Evolutionary conservation across 2,329 filamentous ascomycete species (phyloP).

Genomic region (Bipolaris oryzae): DNA sequence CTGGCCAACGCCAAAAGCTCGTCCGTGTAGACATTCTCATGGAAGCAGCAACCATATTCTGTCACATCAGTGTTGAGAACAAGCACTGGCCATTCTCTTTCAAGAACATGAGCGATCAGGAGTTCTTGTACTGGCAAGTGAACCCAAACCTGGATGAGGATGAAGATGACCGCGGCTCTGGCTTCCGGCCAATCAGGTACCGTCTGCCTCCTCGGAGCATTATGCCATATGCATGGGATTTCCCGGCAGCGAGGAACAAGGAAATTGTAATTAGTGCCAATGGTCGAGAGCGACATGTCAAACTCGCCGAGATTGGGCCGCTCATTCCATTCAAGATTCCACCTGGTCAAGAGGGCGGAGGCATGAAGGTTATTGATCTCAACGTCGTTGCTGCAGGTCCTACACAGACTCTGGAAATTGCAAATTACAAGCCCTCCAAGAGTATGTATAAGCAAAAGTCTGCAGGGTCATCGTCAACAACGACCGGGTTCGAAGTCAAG

Average conservation of each 20-base stretch:
- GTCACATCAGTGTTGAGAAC: slow-evolving; percentile 86
- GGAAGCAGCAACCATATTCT: slow-evolving; percentile 91
- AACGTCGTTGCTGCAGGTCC: slow-evolving; percentile 95
- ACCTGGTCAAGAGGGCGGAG: slow-evolving; percentile 63
- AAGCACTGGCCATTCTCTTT: slow-evolving; percentile 99
- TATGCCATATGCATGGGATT: slow-evolving; percentile 99
- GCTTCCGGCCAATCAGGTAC: slow-evolving; percentile 92
- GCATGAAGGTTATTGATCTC: slow-evolving; percentile 91
- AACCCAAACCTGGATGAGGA: slow-evolving; percentile 93
- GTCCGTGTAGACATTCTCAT: slow-evolving; percentile 87
- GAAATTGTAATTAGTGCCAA: slow-evolving; percentile 83
- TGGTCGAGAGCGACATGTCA: slow-evolving; percentile 86
- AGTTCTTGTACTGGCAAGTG: slow-evolving; percentile 95
- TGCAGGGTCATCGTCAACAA: slow-evolving; percentile 62
- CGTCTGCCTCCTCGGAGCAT: slow-evolving; percentile 91
- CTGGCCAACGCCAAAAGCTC: slow-evolving; percentile 85
- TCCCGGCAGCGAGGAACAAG: slow-evolving; percentile 94
- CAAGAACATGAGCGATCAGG: slow-evolving; percentile 95
- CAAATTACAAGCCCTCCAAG: slow-evolving; percentile 90
- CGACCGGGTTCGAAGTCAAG: slow-evolving; percentile 89
- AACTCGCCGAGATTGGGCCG: slow-evolving; percentile 94
- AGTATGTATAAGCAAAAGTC: slow-evolving; percentile 82
- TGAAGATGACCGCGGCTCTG: slow-evolving; percentile 78
- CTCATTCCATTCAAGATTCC: slow-evolving; percentile 91
- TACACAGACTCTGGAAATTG: slow-evolving; percentile 90